Conservation (phyloP, 257 asterid species). For the Cynanchum wilfordii region DNA sequence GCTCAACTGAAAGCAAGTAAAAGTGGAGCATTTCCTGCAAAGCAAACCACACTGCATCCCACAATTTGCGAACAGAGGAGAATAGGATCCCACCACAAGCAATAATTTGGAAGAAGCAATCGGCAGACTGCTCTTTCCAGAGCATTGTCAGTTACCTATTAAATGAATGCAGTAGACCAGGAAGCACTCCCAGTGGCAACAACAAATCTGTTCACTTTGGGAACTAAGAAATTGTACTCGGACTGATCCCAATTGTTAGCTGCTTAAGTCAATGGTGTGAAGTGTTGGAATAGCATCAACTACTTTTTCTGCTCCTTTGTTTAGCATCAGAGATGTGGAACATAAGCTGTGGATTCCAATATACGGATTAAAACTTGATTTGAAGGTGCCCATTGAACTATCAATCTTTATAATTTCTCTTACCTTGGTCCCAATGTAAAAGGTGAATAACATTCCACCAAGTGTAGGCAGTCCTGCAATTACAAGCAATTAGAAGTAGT, state of each 20-base stretch:
- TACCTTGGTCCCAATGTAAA: conserved; percentile 94
- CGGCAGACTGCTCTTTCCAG: background rate
- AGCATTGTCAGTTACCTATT: background rate
- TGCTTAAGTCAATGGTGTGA: too few relatives aligned
- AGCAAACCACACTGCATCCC: background rate
- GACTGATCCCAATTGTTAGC: background rate
- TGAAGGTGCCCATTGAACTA: conserved; percentile 10
- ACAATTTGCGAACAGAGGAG: background rate
- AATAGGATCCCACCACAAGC: background rate
- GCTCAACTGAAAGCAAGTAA: background rate
- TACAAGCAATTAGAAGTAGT: conserved; percentile 24
- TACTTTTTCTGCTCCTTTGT: conserved; percentile 41
- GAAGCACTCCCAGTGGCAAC: background rate
- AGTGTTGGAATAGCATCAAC: conserved; percentile 16
- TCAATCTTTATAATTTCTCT: conserved; percentile 6
- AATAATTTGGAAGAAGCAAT: background rate
- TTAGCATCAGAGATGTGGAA: conserved; percentile 79
- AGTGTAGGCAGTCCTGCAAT: conserved; percentile 66
- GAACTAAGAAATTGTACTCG: background rate
- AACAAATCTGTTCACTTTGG: background rate
- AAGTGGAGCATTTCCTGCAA: background rate
- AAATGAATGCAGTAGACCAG: background rate
- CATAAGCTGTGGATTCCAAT: conserved; percentile 64
- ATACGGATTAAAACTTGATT: conserved; percentile 16
- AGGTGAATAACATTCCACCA: conserved; percentile 63